A percentile compares a stretch with the other conserved stretches of the same genome.
These are phyloP conservation scores for Hymenoscyphus repandus DNA, from an alignment of 2,329 filamentous ascomycete species.

Conservation along the genomic window DNA sequence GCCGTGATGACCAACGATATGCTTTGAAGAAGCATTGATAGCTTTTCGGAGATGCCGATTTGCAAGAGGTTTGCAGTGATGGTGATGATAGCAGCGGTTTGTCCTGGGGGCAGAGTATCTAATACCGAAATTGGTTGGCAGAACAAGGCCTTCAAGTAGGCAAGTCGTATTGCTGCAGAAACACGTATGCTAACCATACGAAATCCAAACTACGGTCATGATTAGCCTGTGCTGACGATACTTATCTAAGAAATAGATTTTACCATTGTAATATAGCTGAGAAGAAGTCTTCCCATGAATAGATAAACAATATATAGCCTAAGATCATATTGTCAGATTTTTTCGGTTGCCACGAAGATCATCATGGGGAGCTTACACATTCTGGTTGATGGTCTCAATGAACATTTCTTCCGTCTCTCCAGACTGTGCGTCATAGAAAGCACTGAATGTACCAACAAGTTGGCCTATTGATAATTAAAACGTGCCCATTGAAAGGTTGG, in stretches of 20 bases:
- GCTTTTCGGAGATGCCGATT: slow-evolving; percentile 57
- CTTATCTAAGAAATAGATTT: slow-evolving; percentile 7
- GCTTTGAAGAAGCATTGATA: slow-evolving; percentile 53
- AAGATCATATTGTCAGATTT: neutral
- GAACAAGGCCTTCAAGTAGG: slow-evolving; percentile 61
- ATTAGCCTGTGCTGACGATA: neutral
- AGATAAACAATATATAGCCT: slow-evolving; percentile 55
- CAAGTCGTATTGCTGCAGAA: slow-evolving; percentile 53
- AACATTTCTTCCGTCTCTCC: slow-evolving; percentile 42
- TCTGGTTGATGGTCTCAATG: slow-evolving; percentile 42
- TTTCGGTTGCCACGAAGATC: neutral
- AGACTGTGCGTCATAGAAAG: slow-evolving; percentile 44
- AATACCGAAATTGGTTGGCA: slow-evolving; percentile 61
- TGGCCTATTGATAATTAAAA: slow-evolving; percentile 16
- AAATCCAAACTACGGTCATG: slow-evolving; percentile 35
- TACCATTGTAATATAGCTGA: slow-evolving; percentile 52
- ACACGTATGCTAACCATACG: slow-evolving; percentile 56
- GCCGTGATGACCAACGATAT: slow-evolving; percentile 47
- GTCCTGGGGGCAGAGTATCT: slow-evolving; percentile 58
- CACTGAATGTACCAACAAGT: slow-evolving; percentile 37
- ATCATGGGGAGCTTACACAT: slow-evolving; percentile 13
- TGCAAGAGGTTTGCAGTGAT: slow-evolving; percentile 60
- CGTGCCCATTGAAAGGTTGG: neutral
- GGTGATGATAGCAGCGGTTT: slow-evolving; percentile 58
- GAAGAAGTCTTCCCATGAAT: slow-evolving; percentile 47